A percentile compares a stretch with the other conserved stretches of the same genome.
phyloP scores from a whole-genome alignment of 2,329 filamentous ascomycete species.

The Aspergillus sp. region DNA sequence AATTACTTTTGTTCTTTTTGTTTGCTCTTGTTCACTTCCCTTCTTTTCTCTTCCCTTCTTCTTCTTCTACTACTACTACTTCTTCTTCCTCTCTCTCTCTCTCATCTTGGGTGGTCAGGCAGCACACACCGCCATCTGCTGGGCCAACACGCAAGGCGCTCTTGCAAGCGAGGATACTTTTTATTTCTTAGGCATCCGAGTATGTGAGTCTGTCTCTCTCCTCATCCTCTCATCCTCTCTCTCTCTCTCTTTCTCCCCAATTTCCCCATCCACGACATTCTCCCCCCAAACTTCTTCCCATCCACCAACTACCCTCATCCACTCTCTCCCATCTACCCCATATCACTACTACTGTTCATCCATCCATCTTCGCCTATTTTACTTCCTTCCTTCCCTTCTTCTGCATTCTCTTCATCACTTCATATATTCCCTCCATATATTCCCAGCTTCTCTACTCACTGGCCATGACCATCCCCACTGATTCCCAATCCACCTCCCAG shows the following conservation, averaged over 20 bases:
- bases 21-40: not conserved
- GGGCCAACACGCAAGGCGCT: conserved; percentile 13
- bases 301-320: too few relatives aligned
- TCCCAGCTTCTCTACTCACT: conserved; percentile 3
- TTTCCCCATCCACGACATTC: not conserved
- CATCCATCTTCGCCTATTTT: too few relatives aligned
- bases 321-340: not conserved
- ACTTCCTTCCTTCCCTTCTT: too few relatives aligned
- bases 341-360: too few relatives aligned
- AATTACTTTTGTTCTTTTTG: not conserved
- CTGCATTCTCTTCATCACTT: too few relatives aligned
- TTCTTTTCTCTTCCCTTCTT: not conserved
- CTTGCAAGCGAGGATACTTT: conserved; percentile 4
- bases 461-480: conserved; percentile 14
- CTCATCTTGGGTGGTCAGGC: not conserved
- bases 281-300: too few relatives aligned
- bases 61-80: not conserved
- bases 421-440: not conserved
- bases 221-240: conserved; percentile 2
- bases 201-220: conserved; percentile 4
- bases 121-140: conserved; percentile 14
- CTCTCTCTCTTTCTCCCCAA: not conserved
- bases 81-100: not conserved
- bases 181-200: not conserved
- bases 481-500: conserved; percentile 8